Evolutionary conservation across 768 basidiomycete species (phyloP).

Genomic region (Inosperma sp.): DNA sequence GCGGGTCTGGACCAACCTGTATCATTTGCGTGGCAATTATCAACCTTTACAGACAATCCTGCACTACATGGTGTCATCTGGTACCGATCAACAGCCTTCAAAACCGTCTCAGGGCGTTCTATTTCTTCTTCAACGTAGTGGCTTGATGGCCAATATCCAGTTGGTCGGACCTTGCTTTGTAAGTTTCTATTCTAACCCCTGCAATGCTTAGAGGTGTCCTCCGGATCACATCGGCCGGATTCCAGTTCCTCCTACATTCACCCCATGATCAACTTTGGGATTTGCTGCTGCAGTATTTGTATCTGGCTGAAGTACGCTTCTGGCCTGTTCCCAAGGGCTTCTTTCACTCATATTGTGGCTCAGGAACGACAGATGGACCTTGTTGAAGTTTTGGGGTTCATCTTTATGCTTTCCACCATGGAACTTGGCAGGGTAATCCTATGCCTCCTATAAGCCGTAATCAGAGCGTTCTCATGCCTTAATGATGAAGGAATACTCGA

Average conservation of each 20-base stretch:
- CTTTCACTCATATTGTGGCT: slow-evolving; percentile 16
- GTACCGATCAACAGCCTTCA: slow-evolving; percentile 65
- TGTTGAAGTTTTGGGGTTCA: slow-evolving; percentile 87
- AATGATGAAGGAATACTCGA: slow-evolving; percentile 74
- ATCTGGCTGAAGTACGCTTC: slow-evolving; percentile 68
- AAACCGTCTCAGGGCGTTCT: slow-evolving; percentile 82
- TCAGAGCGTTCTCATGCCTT: slow-evolving; percentile 14
- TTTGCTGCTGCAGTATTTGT: slow-evolving; percentile 83
- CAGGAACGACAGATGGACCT: slow-evolving; percentile 88
- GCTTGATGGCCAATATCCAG: slow-evolving; percentile 76
- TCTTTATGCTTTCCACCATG: slow-evolving; percentile 97
- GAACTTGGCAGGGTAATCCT: slow-evolving; percentile 78
- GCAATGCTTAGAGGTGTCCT: slow-evolving; percentile 47
- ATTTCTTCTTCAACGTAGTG: slow-evolving; percentile 76
- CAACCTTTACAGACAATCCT: slow-evolving; percentile 69
- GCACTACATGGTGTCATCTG: slow-evolving; percentile 97
- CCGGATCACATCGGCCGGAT: slow-evolving; percentile 90
- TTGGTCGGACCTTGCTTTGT: slow-evolving; percentile 31
- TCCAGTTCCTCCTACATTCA: slow-evolving; percentile 93
- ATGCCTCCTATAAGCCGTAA: slow-evolving; percentile 10
- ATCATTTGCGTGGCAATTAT: slow-evolving; percentile 1
- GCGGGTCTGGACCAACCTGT: slow-evolving; percentile 14
- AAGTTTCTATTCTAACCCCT: slow-evolving; percentile 10
- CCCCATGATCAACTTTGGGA: slow-evolving; percentile 96
- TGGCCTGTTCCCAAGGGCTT: slow-evolving; percentile 12